Evolutionary conservation across 768 basidiomycete species (phyloP), one percentile per base, ranked within the genome.

Genomic region (Boletus tylopilopsis): DNA sequence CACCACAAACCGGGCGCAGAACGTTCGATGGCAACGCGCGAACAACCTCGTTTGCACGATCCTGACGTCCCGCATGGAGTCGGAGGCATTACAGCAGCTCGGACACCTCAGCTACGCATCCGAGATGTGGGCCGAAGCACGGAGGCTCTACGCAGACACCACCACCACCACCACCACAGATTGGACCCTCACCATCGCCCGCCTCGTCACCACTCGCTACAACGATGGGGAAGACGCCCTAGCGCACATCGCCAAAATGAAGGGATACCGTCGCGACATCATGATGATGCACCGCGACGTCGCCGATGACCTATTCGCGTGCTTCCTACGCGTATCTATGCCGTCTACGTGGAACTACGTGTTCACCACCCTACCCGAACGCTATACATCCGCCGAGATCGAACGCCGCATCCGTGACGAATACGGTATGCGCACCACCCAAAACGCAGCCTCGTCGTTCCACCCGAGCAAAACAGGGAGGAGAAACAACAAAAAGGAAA

Each of bases 311-410:
- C 33, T 57, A 3, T 59, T 54, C 13, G 35, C 47, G 22, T 59
- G 57, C 12, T 58, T 61, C 37, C 38, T 61, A 8, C 15, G 42
- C 8, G 53, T 61, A 12, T 56, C 54, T n/a, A 61, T 56, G 52
- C 53, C 47, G 1, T 5, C 29, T 0, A 37, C 33, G 0, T 61
- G 55, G 55, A 61, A 59, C 34, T 54, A 55, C 6, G 35, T 50
- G 2, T 60, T 60, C 15, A 15, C 50, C 5, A 46, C 39, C 5
- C 50, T 60, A 13, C 45, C 55, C 0, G 34, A 51, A 0, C 42
- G 38, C 12, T 62, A 62, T 23, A 47, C 48, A 19, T 53, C 60
- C 7, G 7, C 30, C 0, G 40, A 59, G 40, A 35, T 57, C 0
- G 38, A 59, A 24, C 22, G 13, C 0, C 16, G 6, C 37, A 54